phyloP scores from a whole-genome alignment of 768 basidiomycete genomes.

The Cubamyces lactineus region DNA sequence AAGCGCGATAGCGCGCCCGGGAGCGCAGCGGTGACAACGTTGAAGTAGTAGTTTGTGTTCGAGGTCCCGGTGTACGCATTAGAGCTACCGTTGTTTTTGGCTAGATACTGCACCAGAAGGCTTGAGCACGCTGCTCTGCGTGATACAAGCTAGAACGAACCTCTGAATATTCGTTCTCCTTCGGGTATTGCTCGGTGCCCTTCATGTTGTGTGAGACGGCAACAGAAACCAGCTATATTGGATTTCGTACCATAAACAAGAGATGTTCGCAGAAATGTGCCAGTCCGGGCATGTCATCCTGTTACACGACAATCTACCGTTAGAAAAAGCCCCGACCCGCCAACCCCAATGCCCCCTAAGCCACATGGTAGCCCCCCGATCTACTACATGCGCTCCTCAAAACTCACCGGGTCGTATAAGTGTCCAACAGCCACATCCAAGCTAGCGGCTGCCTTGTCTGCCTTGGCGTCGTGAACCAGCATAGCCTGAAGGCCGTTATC shows the following conservation, averaged over 20 bases:
- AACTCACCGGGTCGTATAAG: conserved; percentile 84
- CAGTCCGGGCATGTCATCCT: conserved; percentile 90
- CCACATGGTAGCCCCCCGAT: background rate
- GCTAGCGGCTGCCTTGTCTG: conserved; percentile 95
- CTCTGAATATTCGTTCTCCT: conserved; percentile 94
- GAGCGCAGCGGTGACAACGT: conserved; percentile 64
- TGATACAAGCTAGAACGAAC: conserved; percentile 39
- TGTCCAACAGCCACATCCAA: conserved; percentile 96
- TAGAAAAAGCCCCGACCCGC: background rate
- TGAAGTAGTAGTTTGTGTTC: conserved; percentile 90
- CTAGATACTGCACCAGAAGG: conserved; percentile 55
- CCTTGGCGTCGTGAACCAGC: conserved; percentile 78
- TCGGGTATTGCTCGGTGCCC: conserved; percentile 84
- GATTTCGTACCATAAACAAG: conserved; percentile 81
- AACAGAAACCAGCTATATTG: background rate
- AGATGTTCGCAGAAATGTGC: conserved; percentile 97
- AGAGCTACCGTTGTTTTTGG: conserved; percentile 82
- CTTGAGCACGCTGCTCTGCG: background rate
- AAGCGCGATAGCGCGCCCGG: conserved; percentile 76
- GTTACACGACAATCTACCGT: background rate
- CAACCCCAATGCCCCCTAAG: background rate
- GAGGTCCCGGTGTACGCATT: conserved; percentile 94
- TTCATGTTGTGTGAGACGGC: conserved; percentile 31
- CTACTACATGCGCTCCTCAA: background rate
- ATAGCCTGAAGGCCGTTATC: conserved; percentile 88